These are phyloP conservation scores for Chrysopogon serrulatus DNA, from an alignment of 176 grass and related monocot genomes.

Conservation along the genomic window DNA sequence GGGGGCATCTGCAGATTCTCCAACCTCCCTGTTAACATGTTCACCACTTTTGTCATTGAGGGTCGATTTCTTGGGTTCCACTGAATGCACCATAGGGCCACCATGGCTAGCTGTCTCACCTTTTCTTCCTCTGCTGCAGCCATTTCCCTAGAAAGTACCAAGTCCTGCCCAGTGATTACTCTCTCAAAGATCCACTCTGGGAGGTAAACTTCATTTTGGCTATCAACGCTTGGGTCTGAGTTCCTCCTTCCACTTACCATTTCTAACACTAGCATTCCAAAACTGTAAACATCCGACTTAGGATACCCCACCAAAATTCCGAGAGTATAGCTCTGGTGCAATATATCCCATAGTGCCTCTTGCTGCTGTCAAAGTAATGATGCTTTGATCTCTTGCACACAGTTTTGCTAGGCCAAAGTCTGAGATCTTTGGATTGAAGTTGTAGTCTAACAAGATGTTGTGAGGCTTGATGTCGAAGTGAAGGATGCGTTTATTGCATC, in stretches of 20 bases:
- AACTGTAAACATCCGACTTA: constrained; percentile 43
- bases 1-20: constrained; percentile 40
- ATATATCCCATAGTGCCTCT: not conserved
- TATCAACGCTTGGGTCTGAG: constrained; percentile 31
- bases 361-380: not conserved
- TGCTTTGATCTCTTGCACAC: not conserved
- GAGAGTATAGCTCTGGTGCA: constrained; percentile 9
- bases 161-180: constrained; percentile 21
- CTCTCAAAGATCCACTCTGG: constrained; percentile 44
- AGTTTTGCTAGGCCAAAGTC: constrained; percentile 44
- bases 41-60: constrained; percentile 39
- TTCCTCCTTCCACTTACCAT: constrained; percentile 51
- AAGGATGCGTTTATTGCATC: constrained; percentile 49
- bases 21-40: constrained; percentile 27
- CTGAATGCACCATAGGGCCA: constrained; percentile 51
- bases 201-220: constrained; percentile 28
- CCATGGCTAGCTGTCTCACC: not conserved
- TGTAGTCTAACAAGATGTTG: constrained; percentile 35
- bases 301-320: constrained; percentile 26
- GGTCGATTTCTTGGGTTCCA: constrained; percentile 48
- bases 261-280: constrained; percentile 41
- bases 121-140: not conserved
- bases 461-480: constrained; percentile 63
- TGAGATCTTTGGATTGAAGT: constrained; percentile 46
- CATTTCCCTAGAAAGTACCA: not conserved